Evolutionary conservation across 1,139 yeast species (phyloP).

Genomic region (Candida tetrigidarum): DNA sequence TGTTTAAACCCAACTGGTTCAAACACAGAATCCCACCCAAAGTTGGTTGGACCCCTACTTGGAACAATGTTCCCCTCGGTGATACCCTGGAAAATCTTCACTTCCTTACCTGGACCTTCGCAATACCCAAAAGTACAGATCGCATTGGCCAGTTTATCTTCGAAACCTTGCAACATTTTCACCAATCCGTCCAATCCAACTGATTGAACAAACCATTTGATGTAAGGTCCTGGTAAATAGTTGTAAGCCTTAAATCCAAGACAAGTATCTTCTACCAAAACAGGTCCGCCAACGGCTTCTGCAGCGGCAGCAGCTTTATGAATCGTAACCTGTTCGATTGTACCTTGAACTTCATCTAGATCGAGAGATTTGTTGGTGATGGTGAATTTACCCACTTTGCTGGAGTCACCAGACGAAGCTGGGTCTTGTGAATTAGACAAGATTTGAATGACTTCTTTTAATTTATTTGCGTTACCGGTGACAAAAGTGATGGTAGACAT

Average conservation of each 20-base stretch:
- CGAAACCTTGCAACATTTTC: slow-evolving; percentile 77
- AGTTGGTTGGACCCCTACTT: slow-evolving; percentile 76
- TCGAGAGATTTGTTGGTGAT: slow-evolving; percentile 71
- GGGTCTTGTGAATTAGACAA: slow-evolving; percentile 31
- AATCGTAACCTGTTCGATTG: slow-evolving; percentile 78
- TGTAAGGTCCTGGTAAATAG: slow-evolving; percentile 87
- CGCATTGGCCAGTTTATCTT: slow-evolving; percentile 85
- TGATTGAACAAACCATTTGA: slow-evolving; percentile 84
- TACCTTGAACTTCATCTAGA: slow-evolving; percentile 89
- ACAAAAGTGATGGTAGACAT: slow-evolving; percentile 60
- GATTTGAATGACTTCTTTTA: slow-evolving; percentile 81
- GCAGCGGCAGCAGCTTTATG: slow-evolving; percentile 87
- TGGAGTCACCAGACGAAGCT: slow-evolving; percentile 14
- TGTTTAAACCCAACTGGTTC: slow-evolving; percentile 70
- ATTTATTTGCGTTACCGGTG: slow-evolving; percentile 88
- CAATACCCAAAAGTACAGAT: slow-evolving; percentile 93
- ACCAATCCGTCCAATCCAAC: slow-evolving; percentile 77
- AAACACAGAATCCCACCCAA: slow-evolving; percentile 96
- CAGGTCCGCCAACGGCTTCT: slow-evolving; percentile 63
- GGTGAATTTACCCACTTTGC: slow-evolving; percentile 53
- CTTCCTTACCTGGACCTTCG: slow-evolving; percentile 76
- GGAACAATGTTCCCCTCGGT: slow-evolving; percentile 81
- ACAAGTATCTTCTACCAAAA: slow-evolving; percentile 94
- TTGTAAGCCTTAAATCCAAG: slow-evolving; percentile 81
- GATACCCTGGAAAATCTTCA: slow-evolving; percentile 79